Conservation (phyloP, 1,284 basidiomycete species). For the Trichosporon inkin region DNA sequence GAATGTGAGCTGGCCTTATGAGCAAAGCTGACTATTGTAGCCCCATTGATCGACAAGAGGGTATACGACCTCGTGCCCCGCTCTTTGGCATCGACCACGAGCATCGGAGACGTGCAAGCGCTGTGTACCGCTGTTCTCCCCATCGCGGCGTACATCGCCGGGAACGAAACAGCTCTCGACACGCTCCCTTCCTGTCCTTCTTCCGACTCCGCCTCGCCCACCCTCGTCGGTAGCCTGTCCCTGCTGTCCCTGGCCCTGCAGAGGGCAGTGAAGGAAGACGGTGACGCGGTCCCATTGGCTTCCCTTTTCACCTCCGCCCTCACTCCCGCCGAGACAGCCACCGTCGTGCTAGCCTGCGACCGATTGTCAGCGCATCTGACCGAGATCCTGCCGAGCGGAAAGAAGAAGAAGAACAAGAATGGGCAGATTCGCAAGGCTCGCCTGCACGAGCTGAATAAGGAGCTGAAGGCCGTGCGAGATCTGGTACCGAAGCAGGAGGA, state of each 20-base stretch:
- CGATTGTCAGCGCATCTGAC: conserved; percentile 1
- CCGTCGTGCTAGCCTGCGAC: conserved; percentile 2
- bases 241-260: background rate
- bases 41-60: conserved; percentile 18
- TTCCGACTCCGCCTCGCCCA: background rate
- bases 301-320: background rate
- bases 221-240: conserved; percentile 9
- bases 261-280: conserved; percentile 1
- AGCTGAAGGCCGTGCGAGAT: background rate
- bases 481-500: background rate
- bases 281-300: background rate
- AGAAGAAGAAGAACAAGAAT: conserved; percentile 9
- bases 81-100: background rate
- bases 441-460: background rate
- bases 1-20: conserved; percentile 3
- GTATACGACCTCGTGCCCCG: background rate
- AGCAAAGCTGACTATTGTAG: conserved; percentile 4
- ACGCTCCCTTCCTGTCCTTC: conserved; percentile 9
- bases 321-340: background rate
- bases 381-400: background rate
- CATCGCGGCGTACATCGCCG: conserved; percentile 7
- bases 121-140: conserved; percentile 7
- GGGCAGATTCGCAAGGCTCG: conserved; percentile 2
- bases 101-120: background rate
- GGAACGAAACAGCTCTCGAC: conserved; percentile 2